phyloP scores from a whole-genome alignment of 768 basidiomycete species.

The Lactifluus echinatus region DNA sequence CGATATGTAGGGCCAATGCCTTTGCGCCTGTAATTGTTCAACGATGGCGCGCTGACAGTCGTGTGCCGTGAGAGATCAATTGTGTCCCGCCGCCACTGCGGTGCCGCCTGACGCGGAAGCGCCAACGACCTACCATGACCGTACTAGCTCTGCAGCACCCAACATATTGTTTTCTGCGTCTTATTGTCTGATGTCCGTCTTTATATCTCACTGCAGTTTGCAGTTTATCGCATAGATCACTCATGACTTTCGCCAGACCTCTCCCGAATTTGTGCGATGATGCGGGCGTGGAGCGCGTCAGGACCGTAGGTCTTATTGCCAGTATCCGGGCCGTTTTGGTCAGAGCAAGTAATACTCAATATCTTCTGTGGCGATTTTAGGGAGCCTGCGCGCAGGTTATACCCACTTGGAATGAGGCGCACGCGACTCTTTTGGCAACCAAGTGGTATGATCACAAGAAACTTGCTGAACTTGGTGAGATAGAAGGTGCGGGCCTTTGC shows the following conservation, averaged over 20 bases:
- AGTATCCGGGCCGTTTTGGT: too few species aligned
- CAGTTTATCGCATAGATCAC: too few species aligned
- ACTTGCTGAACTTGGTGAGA: neutral
- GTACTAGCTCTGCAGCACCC: neutral
- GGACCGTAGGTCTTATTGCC: neutral
- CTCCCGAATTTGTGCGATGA: neutral
- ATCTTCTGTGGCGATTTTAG: neutral
- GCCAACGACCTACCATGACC: neutral
- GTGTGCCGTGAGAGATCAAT: neutral
- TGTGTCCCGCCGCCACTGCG: neutral
- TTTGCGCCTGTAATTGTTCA: neutral
- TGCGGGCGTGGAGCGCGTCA: neutral
- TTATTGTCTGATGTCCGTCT: conserved; percentile 3
- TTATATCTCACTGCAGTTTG: neutral
- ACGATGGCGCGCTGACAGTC: too few species aligned
- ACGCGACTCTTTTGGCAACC: neutral
- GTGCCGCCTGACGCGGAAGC: too few species aligned
- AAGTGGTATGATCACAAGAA: conserved; percentile 6
- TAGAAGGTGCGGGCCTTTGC: neutral
- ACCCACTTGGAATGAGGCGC: neutral
- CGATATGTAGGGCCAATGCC: neutral
- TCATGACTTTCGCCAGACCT: neutral
- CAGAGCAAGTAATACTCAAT: neutral
- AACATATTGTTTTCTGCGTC: conserved; percentile 3
- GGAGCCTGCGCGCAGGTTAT: neutral